Percentiles rank a stretch among this genome's conserved stretches.
Conservation (phyloP, 164 flowering plant genomes). For the Akebia trifoliata region DNA sequence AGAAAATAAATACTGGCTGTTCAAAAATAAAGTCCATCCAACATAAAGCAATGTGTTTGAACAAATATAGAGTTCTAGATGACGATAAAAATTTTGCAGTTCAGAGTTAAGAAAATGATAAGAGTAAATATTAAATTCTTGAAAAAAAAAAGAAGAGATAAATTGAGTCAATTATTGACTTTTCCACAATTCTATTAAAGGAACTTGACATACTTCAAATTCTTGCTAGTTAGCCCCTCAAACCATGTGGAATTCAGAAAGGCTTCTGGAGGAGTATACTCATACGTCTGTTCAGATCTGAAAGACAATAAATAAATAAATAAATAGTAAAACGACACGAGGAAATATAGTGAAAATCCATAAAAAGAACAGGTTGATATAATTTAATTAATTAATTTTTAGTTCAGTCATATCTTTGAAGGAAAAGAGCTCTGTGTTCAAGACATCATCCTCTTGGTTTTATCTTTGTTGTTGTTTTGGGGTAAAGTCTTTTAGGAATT, state of each 20-base stretch:
- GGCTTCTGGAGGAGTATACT: constrained; percentile 93
- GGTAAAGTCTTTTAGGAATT: too few species aligned
- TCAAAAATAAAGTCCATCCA: constrained; percentile 5
- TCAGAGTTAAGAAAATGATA: constrained; percentile 1
- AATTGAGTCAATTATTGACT: neutral
- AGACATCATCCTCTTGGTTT: too few species aligned
- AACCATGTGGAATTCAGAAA: constrained; percentile 77
- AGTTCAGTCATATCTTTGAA: neutral
- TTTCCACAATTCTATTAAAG: neutral
- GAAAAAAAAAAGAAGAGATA: neutral
- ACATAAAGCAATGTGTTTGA: too few species aligned
- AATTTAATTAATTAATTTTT: neutral
- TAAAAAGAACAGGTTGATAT: neutral
- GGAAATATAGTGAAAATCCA: neutral
- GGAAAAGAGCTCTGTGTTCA: too few species aligned
- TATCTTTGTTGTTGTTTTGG: too few species aligned
- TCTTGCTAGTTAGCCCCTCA: constrained; percentile 44
- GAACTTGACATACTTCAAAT: constrained; percentile 48
- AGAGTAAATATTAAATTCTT: neutral
- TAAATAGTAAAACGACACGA: neutral
- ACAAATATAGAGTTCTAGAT: too few species aligned
- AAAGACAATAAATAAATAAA: constrained; percentile 10
- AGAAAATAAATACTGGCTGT: neutral
- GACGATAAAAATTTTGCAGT: neutral
- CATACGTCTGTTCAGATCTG: constrained; percentile 90